These are phyloP conservation scores for Acer yangbiense DNA, from an alignment of 345 rosid species.

Conservation along the genomic window DNA sequence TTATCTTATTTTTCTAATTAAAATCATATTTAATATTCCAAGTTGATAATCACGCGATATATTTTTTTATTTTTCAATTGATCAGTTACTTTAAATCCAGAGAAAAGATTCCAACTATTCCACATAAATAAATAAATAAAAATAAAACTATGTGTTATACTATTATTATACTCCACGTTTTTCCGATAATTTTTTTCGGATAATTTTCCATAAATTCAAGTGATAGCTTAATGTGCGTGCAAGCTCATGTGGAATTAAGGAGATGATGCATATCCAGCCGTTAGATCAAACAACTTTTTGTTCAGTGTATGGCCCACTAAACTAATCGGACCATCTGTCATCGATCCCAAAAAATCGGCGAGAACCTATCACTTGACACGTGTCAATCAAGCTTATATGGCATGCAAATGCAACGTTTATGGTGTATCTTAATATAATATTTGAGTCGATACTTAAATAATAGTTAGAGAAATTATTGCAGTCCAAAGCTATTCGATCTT, in stretches of 20 bases:
- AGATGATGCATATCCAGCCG: neutral
- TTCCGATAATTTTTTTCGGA: neutral
- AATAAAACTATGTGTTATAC: neutral
- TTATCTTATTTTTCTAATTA: too few relatives aligned
- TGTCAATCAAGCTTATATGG: neutral
- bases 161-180: neutral
- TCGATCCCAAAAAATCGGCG: neutral
- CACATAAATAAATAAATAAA: neutral
- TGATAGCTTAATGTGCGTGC: neutral
- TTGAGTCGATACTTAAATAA: neutral
- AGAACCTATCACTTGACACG: neutral
- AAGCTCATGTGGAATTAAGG: neutral
- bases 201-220: neutral
- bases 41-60: too few relatives aligned
- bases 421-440: neutral
- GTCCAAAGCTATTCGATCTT: constrained; percentile 11
- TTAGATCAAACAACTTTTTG: neutral
- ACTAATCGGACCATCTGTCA: too few relatives aligned
- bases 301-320: neutral
- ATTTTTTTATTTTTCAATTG: neutral
- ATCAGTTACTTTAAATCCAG: neutral
- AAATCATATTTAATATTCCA: too few relatives aligned
- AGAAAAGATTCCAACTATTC: neutral
- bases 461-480: neutral
- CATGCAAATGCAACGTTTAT: neutral